Evolutionary conservation across 2,329 filamentous ascomycete species (phyloP).

Genomic region (Emmonsiellopsis sp.): DNA sequence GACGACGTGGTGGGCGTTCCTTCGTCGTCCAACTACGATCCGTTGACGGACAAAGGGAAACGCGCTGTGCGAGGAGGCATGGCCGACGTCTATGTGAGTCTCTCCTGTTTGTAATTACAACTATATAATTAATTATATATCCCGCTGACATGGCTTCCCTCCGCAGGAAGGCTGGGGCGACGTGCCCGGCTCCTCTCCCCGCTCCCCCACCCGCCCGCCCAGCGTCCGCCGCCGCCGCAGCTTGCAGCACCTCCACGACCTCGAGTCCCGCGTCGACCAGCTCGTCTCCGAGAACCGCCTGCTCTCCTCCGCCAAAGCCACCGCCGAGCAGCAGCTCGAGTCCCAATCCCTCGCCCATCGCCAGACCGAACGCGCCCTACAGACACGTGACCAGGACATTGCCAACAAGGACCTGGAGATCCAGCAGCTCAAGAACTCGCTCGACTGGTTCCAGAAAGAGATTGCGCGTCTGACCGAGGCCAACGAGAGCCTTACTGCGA

Average conservation of each 20-base stretch:
- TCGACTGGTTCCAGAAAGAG: constrained; percentile 74
- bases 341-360: constrained; percentile 45
- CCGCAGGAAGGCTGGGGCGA: constrained; percentile 85
- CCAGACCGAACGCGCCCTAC: constrained; percentile 46
- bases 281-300: constrained; percentile 69
- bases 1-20: constrained; percentile 26
- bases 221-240: constrained; percentile 96
- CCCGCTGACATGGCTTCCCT: constrained; percentile 6
- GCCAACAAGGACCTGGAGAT: constrained; percentile 82
- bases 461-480: constrained; percentile 70
- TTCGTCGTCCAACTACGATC: constrained; percentile 54
- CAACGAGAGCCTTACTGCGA: constrained; percentile 66
- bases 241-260: constrained; percentile 84
- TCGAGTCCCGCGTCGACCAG: constrained; percentile 77
- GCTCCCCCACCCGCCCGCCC: constrained; percentile 81
- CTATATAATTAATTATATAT: background rate
- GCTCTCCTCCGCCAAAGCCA: constrained; percentile 61
- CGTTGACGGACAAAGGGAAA: constrained; percentile 79
- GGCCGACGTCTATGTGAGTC: constrained; percentile 88
- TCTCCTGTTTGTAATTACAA: constrained; percentile 6
- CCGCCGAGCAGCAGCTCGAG: constrained; percentile 57
- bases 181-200: constrained; percentile 63
- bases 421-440: constrained; percentile 64
- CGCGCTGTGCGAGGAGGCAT: constrained; percentile 67
- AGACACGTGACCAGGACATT: constrained; percentile 59